Evolutionary conservation across 2,329 filamentous ascomycete genomes (phyloP), one percentile per base, ranked within the genome.

Genomic region (Clonostachys rosea): DNA sequence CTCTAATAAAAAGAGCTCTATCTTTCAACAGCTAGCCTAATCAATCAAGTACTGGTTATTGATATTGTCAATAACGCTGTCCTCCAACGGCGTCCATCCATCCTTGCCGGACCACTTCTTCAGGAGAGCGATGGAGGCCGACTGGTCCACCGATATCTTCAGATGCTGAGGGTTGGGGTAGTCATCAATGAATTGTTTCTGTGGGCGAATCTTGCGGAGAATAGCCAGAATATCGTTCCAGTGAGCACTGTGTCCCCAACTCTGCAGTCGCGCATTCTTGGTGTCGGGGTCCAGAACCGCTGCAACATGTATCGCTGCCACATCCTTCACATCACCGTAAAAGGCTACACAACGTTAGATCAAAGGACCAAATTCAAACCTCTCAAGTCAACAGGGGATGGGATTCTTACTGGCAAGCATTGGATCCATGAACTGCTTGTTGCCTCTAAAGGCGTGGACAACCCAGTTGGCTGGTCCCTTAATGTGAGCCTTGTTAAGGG

Each of bases 201-300:
- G 16, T 7, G 44, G 44, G 70, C 74, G 9, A 61, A 70, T 37
- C 68, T 82, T 10, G 79, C 86, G 0, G 66, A 79, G 52, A 76
- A 95, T 61, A 79, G 91, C n/a, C 73, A 74, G 16, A 76, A 82
- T 42, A 74, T 95, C 17, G 89, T 42, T 50, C 47, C 7, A 61
- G 50, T 41, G 33, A 12, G 33, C 40, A 18, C 33, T 16, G n/a
- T 34, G 33, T 16, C 56, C 58, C 50, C 55, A 66, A 5, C 54
- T 54, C 37, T 58, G 57, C 5, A 65, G 37, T 5, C 63, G 59
- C 40, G 54, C 48, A 12, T 54, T 54, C 16, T 54, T 40, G 7
- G 63, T 52, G 5, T 57, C 52, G 3, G 56, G 50, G 14, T 62
- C 54, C 8, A 59, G 48, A 5, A 61, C 40, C 5, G 56, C 57